Evolutionary conservation across 106 monocot species (phyloP), one percentile per base, ranked within the genome.

Genomic region (Hemerocallis citrina): DNA sequence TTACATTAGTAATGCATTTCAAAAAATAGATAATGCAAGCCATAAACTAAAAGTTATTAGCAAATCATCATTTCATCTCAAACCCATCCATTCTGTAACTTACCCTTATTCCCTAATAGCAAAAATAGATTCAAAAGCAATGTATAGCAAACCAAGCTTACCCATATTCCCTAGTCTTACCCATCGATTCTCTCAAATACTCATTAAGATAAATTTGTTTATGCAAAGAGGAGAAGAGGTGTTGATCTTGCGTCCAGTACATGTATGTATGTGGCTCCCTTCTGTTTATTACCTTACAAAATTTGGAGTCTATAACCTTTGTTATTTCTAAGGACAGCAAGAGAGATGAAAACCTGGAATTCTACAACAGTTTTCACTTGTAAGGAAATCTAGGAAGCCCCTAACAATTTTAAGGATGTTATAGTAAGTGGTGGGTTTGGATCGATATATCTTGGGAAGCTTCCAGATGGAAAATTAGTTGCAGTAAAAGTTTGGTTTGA

Each of bases 401-500:
- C 76, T 51, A 76, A 76, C 59, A 76, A 76, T 52, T 76, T 76
- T 35, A 76, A 59, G 58, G 65, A 76, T 70, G 64, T 65, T 19
- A 65, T 76, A 17, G 76, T 69, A n/a, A 70, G 25, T 57, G 76
- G 76, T 6, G 59, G 70, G 3, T 76, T 76, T 65, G 76, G 76
- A 45, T 70, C 57, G 19, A 33, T 76, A 34, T 76, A 76, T 64
- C 70, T 65, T 58, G 76, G 76, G 34, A 70, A 76, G 24, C 59
- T 76, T 27, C 45, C 64, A 19, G 76, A 70, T 58, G 76, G 70
- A 14, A 76, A 76, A 65, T 21, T 70, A 37, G 76, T 76, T 23
- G 76, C 76, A 9, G 70, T 76, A 8, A 76, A 76, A 76, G 76
- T 76, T 32, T 64, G 80, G 1, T 49, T n/a, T 51, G 80, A 81